These are phyloP conservation scores for Suhomyces bribrorum DNA, from an alignment of 1,139 yeast species.

Conservation along the genomic window DNA sequence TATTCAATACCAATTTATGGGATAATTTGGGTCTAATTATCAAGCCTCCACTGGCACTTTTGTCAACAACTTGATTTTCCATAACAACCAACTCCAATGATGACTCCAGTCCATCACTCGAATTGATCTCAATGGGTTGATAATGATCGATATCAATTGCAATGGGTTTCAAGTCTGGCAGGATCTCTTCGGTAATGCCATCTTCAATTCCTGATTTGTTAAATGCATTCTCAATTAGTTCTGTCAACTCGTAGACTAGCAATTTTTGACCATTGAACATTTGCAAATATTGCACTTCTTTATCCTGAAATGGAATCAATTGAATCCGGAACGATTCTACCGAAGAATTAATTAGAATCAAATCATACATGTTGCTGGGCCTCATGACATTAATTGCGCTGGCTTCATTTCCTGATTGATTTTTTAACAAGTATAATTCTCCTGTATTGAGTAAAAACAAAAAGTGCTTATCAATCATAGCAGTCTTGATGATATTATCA, in stretches of 20 bases:
- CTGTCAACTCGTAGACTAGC: conserved; percentile 33
- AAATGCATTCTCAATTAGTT: conserved; percentile 30
- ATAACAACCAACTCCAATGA: conserved; percentile 36
- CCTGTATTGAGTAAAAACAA: conserved; percentile 40
- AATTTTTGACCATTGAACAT: conserved; percentile 33
- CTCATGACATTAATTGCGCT: conserved; percentile 19
- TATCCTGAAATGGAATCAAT: conserved; percentile 21
- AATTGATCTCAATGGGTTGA: conserved; percentile 31
- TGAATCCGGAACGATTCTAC: conserved; percentile 38
- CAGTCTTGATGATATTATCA: conserved; percentile 26
- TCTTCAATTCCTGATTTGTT: conserved; percentile 21
- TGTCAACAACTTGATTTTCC: conserved; percentile 28
- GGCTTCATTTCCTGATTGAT: conserved; percentile 20
- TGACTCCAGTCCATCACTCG: conserved; percentile 8
- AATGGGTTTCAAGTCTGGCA: conserved; percentile 26
- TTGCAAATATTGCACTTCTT: conserved; percentile 23
- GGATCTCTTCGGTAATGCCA: conserved; percentile 22
- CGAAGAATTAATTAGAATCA: conserved; percentile 32
- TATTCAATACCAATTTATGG: conserved; percentile 37
- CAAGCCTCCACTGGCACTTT: conserved; percentile 18
- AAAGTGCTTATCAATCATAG: conserved; percentile 36
- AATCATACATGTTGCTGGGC: conserved; percentile 38
- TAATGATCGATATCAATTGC: conserved; percentile 28
- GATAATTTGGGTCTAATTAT: conserved; percentile 30
- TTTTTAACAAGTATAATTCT: conserved; percentile 40